phyloP scores from a whole-genome alignment of 192 early-diverging fungal genomes.

The Chytriomyces confervae region DNA sequence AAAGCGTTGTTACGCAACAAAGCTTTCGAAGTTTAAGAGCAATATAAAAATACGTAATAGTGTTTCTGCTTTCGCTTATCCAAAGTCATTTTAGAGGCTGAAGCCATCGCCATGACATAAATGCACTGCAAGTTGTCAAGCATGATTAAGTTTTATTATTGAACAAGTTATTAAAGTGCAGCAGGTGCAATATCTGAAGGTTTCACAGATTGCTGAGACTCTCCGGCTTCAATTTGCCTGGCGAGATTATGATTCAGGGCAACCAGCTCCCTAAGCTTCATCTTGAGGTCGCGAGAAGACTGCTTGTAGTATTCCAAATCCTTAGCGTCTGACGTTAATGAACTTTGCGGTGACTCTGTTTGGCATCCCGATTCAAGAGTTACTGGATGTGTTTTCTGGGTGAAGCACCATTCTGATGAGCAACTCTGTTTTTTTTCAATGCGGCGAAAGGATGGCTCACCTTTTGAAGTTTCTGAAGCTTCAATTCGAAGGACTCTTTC shows the following conservation, averaged over 20 bases:
- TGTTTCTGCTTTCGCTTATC: no score
- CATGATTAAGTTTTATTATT: no score
- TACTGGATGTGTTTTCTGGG: not conserved
- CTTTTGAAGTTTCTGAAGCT: not conserved
- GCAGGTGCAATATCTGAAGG: not conserved
- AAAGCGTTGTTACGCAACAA: no score
- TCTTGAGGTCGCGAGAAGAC: conserved; percentile 49
- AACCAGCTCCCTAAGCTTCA: conserved; percentile 51
- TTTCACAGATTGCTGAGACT: not conserved
- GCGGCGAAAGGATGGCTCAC: not conserved
- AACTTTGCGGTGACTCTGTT: not conserved
- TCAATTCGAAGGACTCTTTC: conserved; percentile 3
- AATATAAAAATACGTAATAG: no score
- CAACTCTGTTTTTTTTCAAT: not conserved
- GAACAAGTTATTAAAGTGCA: not conserved
- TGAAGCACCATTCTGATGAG: not conserved
- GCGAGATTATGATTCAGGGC: conserved; percentile 54
- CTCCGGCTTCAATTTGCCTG: conserved; percentile 36
- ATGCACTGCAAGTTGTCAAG: no score
- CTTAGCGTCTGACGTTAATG: conserved; percentile 1
- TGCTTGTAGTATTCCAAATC: conserved; percentile 48
- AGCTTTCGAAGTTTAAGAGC: no score
- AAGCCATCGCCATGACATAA: no score
- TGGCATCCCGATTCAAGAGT: not conserved
- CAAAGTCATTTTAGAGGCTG: no score